A percentile compares a stretch with the other conserved stretches of the same genome.
Evolutionary conservation across 2,329 filamentous ascomycete species (phyloP).

Genomic region (Emmonsiellopsis sp.): DNA sequence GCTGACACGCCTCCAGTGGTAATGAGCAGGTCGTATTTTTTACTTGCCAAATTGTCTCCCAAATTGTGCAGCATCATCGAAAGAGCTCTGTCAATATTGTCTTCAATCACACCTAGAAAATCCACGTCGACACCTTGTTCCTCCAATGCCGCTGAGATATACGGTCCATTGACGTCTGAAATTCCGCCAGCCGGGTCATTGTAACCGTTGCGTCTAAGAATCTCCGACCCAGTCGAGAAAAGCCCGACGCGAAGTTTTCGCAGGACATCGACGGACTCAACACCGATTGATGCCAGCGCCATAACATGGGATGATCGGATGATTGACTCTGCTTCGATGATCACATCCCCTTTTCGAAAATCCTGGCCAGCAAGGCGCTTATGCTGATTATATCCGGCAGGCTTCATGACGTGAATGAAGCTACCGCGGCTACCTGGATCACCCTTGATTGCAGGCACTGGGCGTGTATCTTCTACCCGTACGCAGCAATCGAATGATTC

Average conservation of each 20-base stretch:
- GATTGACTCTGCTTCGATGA: slow-evolving; percentile 9
- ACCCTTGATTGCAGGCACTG: background rate
- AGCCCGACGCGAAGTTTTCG: slow-evolving; percentile 10
- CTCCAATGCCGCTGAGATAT: slow-evolving; percentile 11
- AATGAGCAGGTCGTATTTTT: slow-evolving; percentile 17
- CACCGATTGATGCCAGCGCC: slow-evolving; percentile 16
- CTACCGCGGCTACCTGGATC: slow-evolving; percentile 2
- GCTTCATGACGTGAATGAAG: slow-evolving; percentile 9
- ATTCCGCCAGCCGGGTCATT: slow-evolving; percentile 5
- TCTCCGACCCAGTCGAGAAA: slow-evolving; percentile 15
- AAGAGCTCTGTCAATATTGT: slow-evolving; percentile 5
- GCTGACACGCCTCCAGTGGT: slow-evolving; percentile 21
- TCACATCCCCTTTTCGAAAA: slow-evolving; percentile 10
- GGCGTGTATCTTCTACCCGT: slow-evolving; percentile 12
- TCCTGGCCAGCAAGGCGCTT: slow-evolving; percentile 15
- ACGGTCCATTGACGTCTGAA: slow-evolving; percentile 18
- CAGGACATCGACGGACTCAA: slow-evolving; percentile 10
- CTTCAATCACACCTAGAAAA: slow-evolving; percentile 15
- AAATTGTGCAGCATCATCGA: background rate
- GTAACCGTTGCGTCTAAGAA: background rate
- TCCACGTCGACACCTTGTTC: slow-evolving; percentile 10
- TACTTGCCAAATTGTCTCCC: background rate
- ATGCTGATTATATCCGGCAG: slow-evolving; percentile 11
- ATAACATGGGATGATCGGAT: slow-evolving; percentile 15
- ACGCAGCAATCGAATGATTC: slow-evolving; percentile 14